Conservation (phyloP, 192 early-diverging fungal genomes). For the Coemansia sp. region DNA sequence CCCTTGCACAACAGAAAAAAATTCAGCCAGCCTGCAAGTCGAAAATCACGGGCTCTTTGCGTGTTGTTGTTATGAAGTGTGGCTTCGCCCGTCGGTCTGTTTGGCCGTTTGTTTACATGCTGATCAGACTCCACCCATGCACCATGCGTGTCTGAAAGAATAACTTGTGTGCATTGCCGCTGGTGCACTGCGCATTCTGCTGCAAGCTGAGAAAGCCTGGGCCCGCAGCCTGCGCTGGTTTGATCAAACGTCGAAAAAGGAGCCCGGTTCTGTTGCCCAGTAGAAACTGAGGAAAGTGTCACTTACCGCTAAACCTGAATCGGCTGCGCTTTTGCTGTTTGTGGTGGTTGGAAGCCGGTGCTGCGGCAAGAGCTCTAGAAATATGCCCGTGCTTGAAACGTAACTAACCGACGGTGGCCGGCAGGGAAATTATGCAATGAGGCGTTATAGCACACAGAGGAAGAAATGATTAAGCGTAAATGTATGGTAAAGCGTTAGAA, state of each 20-base stretch:
- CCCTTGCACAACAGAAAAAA: conserved; percentile 1
- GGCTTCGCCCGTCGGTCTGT: background rate
- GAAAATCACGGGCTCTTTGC: background rate
- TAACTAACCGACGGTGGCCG: background rate
- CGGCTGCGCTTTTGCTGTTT: background rate
- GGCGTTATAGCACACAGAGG: background rate
- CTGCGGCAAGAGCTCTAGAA: background rate
- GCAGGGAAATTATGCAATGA: background rate
- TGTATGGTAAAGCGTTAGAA: background rate
- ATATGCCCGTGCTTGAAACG: no score
- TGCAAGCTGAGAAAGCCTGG: background rate
- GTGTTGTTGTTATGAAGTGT: background rate
- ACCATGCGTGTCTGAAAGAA: background rate
- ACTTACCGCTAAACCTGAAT: background rate
- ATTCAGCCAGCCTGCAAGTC: background rate
- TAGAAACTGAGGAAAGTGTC: no score
- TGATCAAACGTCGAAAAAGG: no score
- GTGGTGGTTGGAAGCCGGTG: background rate
- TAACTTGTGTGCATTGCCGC: background rate
- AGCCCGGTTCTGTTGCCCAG: no score
- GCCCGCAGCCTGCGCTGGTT: no score
- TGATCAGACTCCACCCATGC: background rate
- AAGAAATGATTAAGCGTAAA: background rate
- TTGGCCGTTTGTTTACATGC: background rate
- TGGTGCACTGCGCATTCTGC: background rate